phyloP scores from a whole-genome alignment of 371 early-diverging fungal genomes.

The Parasitella parasitica region DNA sequence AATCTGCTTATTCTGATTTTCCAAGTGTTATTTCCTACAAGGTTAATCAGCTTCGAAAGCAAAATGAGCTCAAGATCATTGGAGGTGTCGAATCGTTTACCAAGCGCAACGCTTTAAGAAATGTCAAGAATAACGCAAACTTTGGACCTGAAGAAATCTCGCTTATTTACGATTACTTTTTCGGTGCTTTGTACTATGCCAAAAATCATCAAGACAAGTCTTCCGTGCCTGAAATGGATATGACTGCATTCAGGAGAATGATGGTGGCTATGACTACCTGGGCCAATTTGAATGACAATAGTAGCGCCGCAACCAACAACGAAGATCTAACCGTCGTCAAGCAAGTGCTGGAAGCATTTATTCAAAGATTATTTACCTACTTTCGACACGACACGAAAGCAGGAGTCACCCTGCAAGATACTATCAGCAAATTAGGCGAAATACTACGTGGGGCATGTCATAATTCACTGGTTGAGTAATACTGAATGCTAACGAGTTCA shows the following conservation, averaged over 20 bases:
- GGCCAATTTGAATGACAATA: constrained; percentile 14
- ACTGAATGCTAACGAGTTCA: neutral
- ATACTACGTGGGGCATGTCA: constrained; percentile 65
- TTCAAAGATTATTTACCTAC: constrained; percentile 51
- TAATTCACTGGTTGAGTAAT: neutral
- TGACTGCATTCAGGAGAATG: constrained; percentile 54
- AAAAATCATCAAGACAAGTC: constrained; percentile 41
- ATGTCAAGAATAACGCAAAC: constrained; percentile 66
- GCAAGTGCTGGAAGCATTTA: constrained; percentile 27
- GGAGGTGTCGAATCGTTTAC: constrained; percentile 92
- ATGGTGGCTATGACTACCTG: constrained; percentile 32
- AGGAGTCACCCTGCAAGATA: constrained; percentile 71
- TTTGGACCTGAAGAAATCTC: constrained; percentile 87
- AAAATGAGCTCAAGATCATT: constrained; percentile 88
- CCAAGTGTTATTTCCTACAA: constrained; percentile 72
- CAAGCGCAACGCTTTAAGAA: constrained; percentile 84
- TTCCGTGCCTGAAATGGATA: constrained; percentile 54
- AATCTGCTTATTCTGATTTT: constrained; percentile 87
- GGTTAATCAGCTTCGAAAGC: constrained; percentile 79
- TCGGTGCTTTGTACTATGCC: constrained; percentile 77
- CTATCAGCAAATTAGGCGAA: constrained; percentile 74
- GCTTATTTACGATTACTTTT: constrained; percentile 87
- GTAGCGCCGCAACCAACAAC: neutral
- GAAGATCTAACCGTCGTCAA: neutral
- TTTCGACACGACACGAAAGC: constrained; percentile 54